Base-by-base conservation (phyloP, 768 basidiomycete genomes). In the Daedaleopsis nitida region DNA sequence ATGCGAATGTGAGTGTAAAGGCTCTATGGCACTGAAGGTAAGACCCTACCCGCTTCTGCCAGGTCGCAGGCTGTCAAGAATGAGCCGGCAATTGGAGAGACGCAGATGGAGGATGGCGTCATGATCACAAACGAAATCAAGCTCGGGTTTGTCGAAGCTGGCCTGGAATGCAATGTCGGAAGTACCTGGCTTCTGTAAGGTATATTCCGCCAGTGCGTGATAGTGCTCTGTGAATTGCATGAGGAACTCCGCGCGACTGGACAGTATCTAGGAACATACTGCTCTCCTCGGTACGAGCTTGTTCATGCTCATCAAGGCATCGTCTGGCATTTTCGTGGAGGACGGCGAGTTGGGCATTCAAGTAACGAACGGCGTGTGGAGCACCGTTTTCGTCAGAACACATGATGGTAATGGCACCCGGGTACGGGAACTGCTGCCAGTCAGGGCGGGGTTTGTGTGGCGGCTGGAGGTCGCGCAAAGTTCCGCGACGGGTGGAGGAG, bases 111-210 rank as follows among this genome's bases (percentile, higher is more conserved):
- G 63, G 47, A 75, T 57, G 1, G 59, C 72, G 34, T 75, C 73
- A 47, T 75, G 74, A 56, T 72, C 73, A 57, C 74, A 73, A 48
- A 75, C 65, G 59, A 75, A 73, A 37, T 70, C 62, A 32, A 75
- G 60, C n/a, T 58, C 37, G 12, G 74, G 74, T 21, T 64, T 65
- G 23, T 55, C 58, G 64, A 72, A 72, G 9, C 54, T 50, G 1
- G 67, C 65, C 23, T 64, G 47, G 56, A 72, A 34, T 21, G 53
- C 38, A 9, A 21, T 42, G 16, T 66, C 61, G 0, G 55, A 57
- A 24, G 64, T 64, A 45, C 59, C 59, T 21, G 61, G 56, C 21
- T 59, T 62, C 48, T 58, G 64, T 32, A 60, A 58, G n/a, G 60
- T 52, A 38, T 57, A 69, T 23, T 59, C 64, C 1, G 63, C 65